Evolutionary conservation across 306 rosid species (phyloP), one percentile per base, ranked within the genome.

Genomic region (peach (Prunus persica)): DNA sequence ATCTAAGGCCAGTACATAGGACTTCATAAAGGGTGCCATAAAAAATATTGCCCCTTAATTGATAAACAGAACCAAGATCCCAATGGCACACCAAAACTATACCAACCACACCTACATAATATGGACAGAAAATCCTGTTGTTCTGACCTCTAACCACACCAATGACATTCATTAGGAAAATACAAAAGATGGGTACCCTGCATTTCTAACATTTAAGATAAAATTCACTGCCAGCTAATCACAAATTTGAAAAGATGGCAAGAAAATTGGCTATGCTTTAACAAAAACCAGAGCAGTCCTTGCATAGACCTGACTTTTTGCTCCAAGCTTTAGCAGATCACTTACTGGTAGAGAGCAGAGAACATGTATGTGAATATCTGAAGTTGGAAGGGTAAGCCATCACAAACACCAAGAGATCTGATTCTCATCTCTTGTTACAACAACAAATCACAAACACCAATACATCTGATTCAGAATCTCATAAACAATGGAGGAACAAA

Each of bases 281-380:
- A 24, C 24, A 28, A 20, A 65, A 57, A 83, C 83, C 65, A 83
- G 75, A 65, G 86, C 80, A 43, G 83, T 69, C 70, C 78, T 79
- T 43, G 78, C 86, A 46, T 70, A 79, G n/a, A 75, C 83, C 34
- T 83, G 69, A 64, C 79, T 75, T 50, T 65, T 83, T 32, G 86
- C 80, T 75, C 86, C 86, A 65, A 75, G 77, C 72, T 78, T 78
- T 1, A 16, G 60, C 74, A 83, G 72, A 49, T 83, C 80, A 18
- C 56, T 78, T 69, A 72, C 86, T 79, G n/a, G 27, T n/a, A 64
- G 8, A 81, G 69, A 57, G 25, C 68, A 76, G 24, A 11, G 49
- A 47, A 45, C 41, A 63, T 11, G 41, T 34, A 68, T 9, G 19
- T 47, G 71, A 74, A 57, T 24, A 13, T 49, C 50, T 19, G 34